Evolutionary conservation across 306 rosid genomes (phyloP), one percentile per base, ranked within the genome.

Genomic region (Notholithocarpus densiflorus): DNA sequence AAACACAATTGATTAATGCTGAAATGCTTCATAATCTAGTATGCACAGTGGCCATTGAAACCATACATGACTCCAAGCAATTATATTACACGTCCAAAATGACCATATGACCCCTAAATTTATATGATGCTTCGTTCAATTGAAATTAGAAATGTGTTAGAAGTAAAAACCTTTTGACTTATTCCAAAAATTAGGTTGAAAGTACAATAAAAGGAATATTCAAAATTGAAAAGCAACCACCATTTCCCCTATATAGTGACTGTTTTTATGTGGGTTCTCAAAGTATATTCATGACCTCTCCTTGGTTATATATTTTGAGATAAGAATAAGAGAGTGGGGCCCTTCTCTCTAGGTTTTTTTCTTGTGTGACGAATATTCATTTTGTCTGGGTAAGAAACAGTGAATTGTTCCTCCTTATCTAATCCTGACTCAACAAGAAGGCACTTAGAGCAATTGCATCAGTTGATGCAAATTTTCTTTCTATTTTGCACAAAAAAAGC

Each of bases 171-270:
- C 68, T 80, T 87, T 84, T 91, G 84, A 88, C 90, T 84, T 77
- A 21, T 52, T 18, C 19, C 77, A 75, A 74, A 72, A 79, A 77
- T 56, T 72, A 59, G 80, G 82, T 77, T 62, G 72, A 72, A 87
- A 85, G 92, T 90, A 92, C 93, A 87, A 79, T 19, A 78, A 81
- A 87, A 57, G 86, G 94, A 87, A 92, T 88, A 87, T 88, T 92
- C 87, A 90, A 88, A 72, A 62, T 80, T 75, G 77, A 75, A 92
- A 92, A 89, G 92, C 87, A 82, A 85, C 80, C 59, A 51, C 82
- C 27, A 89, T 87, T 88, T 87, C 87, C 82, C 82, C 68, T 80
- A 71, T 77, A 77, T 80, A 78, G 87, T 82, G 86, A 82, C 73
- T 72, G 65, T 77, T 77, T 74, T 59, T 75, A 66, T 66, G 81